Base-by-base conservation (phyloP, 2,329 filamentous ascomycete species). In the Fusarium sp. region DNA sequence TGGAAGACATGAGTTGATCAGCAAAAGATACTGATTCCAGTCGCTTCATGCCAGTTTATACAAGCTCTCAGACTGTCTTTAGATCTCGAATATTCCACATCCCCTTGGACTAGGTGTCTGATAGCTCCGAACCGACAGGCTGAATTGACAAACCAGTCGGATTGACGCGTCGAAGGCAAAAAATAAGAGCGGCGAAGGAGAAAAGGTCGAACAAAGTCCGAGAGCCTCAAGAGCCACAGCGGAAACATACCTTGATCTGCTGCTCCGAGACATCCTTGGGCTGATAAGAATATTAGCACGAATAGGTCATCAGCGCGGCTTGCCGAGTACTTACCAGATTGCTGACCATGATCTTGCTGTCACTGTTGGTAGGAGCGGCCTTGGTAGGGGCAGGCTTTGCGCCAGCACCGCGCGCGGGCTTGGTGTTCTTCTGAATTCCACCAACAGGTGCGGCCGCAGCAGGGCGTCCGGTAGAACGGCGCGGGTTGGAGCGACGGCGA, bases 221-320 rank as follows among this genome's bases (percentile, higher is more conserved):
- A 86, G 85, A 89, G 85, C 83, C 79, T 82, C 80, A 84, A 82
- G 79, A 84, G 88, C 90, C 90, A 91, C 86, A 91, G 89, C 86
- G 90, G 94, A 92, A 94, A 99, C 96, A 97, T 99, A 99, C 96
- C 96, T 99, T 98, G 86, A 99, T 97, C 90, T 97, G 93, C 85
- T 85, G 86, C 88, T 98, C 95, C 84, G 90, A 93, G 83, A 99
- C 94, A 90, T 99, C 96, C 86, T 91, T 90, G 81, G 96, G 96
- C 93, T 98, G 74, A 34, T 58, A 19, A 11, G 9, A 16, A 26
- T 28, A 81, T 92, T 84, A 91, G 87, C 50, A 46, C n/a, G 16
- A 7, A 16, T 13, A 37, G 23, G 3, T n/a, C 21, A 12, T 3
- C 3, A 1, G 67, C 46, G 21, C 26, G 34, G n/a, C 13, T 41